A percentile compares a stretch with the other conserved stretches of the same genome.
phyloP scores from a whole-genome alignment of 176 grass and related monocot species.

The Pontederia crassipes region DNA sequence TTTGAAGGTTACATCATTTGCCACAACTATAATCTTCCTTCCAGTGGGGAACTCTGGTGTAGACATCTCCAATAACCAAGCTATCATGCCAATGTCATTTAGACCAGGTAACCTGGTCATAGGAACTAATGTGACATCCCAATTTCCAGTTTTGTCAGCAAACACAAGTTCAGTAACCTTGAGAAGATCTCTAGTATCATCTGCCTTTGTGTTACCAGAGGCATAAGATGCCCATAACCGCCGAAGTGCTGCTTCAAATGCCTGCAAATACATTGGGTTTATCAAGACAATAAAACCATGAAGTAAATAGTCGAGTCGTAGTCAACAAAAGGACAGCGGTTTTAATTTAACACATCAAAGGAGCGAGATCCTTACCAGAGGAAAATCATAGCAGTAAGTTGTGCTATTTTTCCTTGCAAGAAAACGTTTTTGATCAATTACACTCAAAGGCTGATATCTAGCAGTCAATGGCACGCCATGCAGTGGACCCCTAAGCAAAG shows the following conservation, averaged over 20 bases:
- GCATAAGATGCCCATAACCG: conserved; percentile 53
- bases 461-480: conserved; percentile 58
- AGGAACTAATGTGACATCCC: conserved; percentile 67
- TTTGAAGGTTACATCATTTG: conserved; percentile 94
- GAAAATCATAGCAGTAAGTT: conserved; percentile 97
- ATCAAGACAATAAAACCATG: not conserved
- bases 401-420: conserved; percentile 82
- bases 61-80: conserved; percentile 87
- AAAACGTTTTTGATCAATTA: conserved; percentile 74
- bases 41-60: conserved; percentile 86
- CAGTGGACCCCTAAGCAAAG: conserved; percentile 45
- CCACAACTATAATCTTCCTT: conserved; percentile 87
- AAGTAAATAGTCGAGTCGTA: not conserved
- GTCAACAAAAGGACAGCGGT: not conserved
- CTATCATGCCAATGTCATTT: conserved; percentile 85
- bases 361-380: conserved; percentile 30
- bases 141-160: conserved; percentile 49
- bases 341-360: not conserved
- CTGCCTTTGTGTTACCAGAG: conserved; percentile 28
- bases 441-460: conserved; percentile 61
- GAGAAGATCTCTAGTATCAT: conserved; percentile 39
- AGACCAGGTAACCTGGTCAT: conserved; percentile 51
- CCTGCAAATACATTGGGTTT: conserved; percentile 40
- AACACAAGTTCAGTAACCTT: conserved; percentile 73
- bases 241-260: conserved; percentile 88